phyloP scores from a whole-genome alignment of 2,329 filamentous ascomycete genomes.

The Arthrocladium fulminans region DNA sequence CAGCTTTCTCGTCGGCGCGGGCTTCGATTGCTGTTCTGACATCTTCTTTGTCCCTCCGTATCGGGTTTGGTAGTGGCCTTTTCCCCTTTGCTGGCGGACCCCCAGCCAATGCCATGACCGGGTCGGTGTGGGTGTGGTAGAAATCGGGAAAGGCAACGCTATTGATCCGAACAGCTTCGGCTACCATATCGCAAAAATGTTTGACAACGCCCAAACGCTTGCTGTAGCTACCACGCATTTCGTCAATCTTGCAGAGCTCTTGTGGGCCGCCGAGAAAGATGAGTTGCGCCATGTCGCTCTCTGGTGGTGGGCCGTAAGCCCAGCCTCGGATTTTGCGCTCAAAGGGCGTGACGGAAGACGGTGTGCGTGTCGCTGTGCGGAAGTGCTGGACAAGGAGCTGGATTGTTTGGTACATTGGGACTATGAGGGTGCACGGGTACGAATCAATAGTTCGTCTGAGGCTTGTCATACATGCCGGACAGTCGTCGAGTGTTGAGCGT shows the following conservation, averaged over 20 bases:
- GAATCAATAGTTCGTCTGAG: conserved; percentile 10
- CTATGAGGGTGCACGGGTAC: conserved; percentile 14
- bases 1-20: conserved; percentile 1
- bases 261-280: conserved; percentile 18
- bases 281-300: conserved; percentile 16
- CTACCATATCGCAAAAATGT: conserved; percentile 12
- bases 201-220: conserved; percentile 15
- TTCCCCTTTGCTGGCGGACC: conserved; percentile 1
- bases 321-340: conserved; percentile 18
- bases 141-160: conserved; percentile 7
- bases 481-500: conserved; percentile 2
- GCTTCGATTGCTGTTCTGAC: conserved; percentile 1
- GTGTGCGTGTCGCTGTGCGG: conserved; percentile 15
- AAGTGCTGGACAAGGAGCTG: conserved; percentile 17
- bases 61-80: not conserved
- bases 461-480: conserved; percentile 9
- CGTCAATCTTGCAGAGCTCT: conserved; percentile 15
- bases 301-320: conserved; percentile 14
- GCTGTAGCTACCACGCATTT: conserved; percentile 18
- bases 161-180: conserved; percentile 5
- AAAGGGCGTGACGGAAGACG: conserved; percentile 14
- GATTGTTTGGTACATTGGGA: conserved; percentile 19
- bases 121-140: conserved; percentile 3
- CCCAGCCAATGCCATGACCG: conserved; percentile 4
- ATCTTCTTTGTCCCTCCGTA: conserved; percentile 2